phyloP scores from a whole-genome alignment of 768 basidiomycete species.

The Agaricus blazei region DNA sequence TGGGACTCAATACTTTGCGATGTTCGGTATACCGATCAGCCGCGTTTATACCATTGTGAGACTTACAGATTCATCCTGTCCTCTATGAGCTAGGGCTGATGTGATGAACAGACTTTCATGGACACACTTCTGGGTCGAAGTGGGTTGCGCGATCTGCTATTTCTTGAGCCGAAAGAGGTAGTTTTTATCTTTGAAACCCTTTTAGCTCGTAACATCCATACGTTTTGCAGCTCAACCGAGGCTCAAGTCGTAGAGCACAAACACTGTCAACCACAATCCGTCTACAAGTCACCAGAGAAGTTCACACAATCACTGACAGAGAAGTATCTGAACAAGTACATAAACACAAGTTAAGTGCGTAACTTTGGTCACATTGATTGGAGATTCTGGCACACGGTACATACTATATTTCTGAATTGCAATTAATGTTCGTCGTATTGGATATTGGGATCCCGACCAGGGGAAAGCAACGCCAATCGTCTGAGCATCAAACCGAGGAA shows the following conservation, averaged over 20 bases:
- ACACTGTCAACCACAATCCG: background rate
- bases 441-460: too few relatives aligned
- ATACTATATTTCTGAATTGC: too few relatives aligned
- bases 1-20: constrained; percentile 21
- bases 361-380: background rate
- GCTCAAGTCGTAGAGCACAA: background rate
- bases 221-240: background rate
- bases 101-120: constrained; percentile 15
- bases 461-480: too few relatives aligned
- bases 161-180: background rate
- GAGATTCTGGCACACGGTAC: too few relatives aligned
- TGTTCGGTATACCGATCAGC: constrained; percentile 30
- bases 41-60: constrained; percentile 31
- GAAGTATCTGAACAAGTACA: background rate
- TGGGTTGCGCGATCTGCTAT: constrained; percentile 2
- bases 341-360: background rate
- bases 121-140: constrained; percentile 14
- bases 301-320: background rate
- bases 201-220: too few relatives aligned
- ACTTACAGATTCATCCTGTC: background rate
- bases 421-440: too few relatives aligned
- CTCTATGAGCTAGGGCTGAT: background rate
- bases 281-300: constrained; percentile 2
- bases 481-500: too few relatives aligned
- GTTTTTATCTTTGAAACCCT: background rate